Base-by-base conservation (phyloP, 257 asterid species). In the Scutellaria barbata region DNA sequence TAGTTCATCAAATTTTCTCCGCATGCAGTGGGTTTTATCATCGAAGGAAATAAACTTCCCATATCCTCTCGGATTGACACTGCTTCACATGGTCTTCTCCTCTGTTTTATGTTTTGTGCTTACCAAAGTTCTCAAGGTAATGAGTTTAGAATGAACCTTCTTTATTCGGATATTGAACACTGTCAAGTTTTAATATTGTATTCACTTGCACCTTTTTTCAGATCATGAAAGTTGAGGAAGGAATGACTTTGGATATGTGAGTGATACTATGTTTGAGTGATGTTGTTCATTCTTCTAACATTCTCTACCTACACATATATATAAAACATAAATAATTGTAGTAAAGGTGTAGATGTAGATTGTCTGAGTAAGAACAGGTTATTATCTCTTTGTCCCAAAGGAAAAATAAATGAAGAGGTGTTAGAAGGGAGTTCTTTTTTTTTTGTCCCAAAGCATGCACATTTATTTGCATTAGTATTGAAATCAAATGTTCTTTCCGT, bases 81-180 rank as follows among this genome's bases (percentile, higher is more conserved):
- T 94, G 57, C 96, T 94, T 84, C 98, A 94, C 82, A 94, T 94
- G 98, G 76, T 91, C 71, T 94, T 94, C 88, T 94, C 98, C 68
- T 94, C 98, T 56, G 88, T 88, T 42, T 72, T 91, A 55, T 94
- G 98, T 80, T 91, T 90, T 77, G 46, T 88, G 67, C 85, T 94
- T 51, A 94, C 96, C 80, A 91, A 83, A 79, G 97, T 89, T 83
- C 75, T 95, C 74, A 92, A 86, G 99, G 98, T 95, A 84, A 72
- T 61, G 52, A 43, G 75, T 70, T 30, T 47, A 62, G 53, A 22
- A n/a, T 62, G 60, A 20, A 47, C 53, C 18, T 71, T 33, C 65
- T 46, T 63, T 25, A 42, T 61, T 74, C 58, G 30, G 43, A 14
- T 45, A 22, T 51, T 66, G 45, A 46, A 54, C 22, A 67, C 39